Base-by-base conservation (phyloP, 305 asterid genomes). In the Andrographis paniculata region DNA sequence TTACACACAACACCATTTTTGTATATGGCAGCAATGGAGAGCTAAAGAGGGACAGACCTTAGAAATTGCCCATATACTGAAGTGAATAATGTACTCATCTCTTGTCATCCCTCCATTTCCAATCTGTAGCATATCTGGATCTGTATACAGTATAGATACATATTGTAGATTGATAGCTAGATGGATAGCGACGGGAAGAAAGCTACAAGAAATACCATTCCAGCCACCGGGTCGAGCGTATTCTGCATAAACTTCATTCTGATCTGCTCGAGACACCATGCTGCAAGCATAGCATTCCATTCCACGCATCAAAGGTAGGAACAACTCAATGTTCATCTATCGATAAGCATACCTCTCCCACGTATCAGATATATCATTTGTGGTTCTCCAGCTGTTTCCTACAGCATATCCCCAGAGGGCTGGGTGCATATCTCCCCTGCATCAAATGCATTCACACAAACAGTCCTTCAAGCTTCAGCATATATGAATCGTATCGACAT, bases 371-470 rank as follows among this genome's bases (percentile, higher is more conserved):
- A 88, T 88, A 35, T 84, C 95, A 17, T 69, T 69, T 0, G 97
- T 88, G 9, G 88, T 88, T 67, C 97, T 81, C 95, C 95, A 88
- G 66, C 97, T 84, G 60, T 88, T 84, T 56, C 97, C 97, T n/a
- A 81, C 47, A 0, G 36, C 57, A 15, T 48, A 61, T 37, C 83
- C 95, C 95, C 95, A 88, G 39, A 64, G 52, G 22, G 97, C 95
- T 1, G 95, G 97, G 55, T 81, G 97, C 85, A 77, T 23, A 48
- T 88, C 97, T 13, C 97, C 97, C 97, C 97, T 88, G 64, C 27
- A 63, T 57, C 59, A 30, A 40, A 13, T 6, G 8, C 30, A 24
- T 24, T 24, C 30, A 24, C 30, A 52, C 40, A 51, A 7, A 52
- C 13, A 19, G 42, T 23, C 20, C 46, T 13, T 27, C 8, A 45